phyloP scores from a whole-genome alignment of 2,329 filamentous ascomycete species.

The Botryotinia narcissicola region DNA sequence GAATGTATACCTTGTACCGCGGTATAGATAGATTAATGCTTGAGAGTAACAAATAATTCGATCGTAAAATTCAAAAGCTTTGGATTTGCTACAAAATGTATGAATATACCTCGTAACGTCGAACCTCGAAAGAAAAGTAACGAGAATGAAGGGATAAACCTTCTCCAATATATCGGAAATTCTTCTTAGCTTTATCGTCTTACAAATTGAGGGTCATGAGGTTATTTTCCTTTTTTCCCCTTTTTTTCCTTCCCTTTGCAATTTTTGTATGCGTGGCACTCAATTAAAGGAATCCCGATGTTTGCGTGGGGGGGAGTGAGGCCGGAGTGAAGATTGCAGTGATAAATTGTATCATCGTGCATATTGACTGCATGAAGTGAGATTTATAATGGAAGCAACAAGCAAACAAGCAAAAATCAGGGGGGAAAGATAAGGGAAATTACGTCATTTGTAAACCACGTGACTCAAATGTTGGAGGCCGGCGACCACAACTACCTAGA shows the following conservation, averaged over 20 bases:
- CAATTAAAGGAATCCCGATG: not conserved
- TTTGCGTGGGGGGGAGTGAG: not conserved
- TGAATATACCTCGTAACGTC: not conserved
- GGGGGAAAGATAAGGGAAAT: not conserved
- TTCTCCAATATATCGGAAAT: not conserved
- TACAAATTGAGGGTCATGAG: constrained; percentile 13
- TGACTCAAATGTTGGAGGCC: not conserved
- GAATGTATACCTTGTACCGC: not conserved
- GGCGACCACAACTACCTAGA: not conserved
- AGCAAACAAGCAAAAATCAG: not conserved
- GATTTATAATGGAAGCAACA: not conserved
- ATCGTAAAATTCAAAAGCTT: no score
- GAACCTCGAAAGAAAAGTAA: not conserved
- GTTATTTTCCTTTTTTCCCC: not conserved
- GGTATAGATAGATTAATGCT: not conserved
- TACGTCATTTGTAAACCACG: not conserved
- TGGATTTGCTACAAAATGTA: not conserved
- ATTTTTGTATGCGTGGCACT: constrained; percentile 11
- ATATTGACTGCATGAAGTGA: not conserved
- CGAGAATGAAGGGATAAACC: not conserved
- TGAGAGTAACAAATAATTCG: not conserved
- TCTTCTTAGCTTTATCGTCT: not conserved
- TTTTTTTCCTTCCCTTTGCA: not conserved
- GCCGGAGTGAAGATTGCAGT: not conserved
- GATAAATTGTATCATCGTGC: not conserved